Conservation (phyloP, 1,139 yeast genomes). For the Blastobotrys buckinghamii region DNA sequence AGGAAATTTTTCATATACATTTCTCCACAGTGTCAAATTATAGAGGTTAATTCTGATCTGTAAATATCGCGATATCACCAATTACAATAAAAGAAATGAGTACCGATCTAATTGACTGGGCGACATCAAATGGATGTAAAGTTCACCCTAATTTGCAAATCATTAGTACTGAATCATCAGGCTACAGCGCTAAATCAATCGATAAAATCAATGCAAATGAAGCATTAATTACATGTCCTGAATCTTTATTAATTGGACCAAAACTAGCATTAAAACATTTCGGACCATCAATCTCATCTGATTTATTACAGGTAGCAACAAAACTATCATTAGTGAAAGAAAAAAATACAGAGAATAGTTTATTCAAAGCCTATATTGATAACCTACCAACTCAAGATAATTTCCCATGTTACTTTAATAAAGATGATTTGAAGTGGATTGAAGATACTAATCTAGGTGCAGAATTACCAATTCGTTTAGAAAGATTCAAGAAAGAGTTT, state of each 20-base stretch:
- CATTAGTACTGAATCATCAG: no score
- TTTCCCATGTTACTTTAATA: conserved; percentile 61
- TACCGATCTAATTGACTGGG: no score
- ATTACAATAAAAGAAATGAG: no score
- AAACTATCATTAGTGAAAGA: conserved; percentile 25
- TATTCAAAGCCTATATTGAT: conserved; percentile 46
- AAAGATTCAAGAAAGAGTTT: conserved; percentile 32
- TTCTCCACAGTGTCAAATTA: no score
- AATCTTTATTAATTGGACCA: conserved; percentile 25
- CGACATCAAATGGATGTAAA: no score
- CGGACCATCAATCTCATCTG: not conserved
- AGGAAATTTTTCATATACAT: no score
- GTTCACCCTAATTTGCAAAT: no score
- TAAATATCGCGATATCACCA: no score
- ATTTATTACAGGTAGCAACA: conserved; percentile 17
- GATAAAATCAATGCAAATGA: conserved; percentile 7
- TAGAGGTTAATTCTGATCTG: no score
- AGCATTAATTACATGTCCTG: conserved; percentile 24
- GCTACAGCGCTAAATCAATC: no score
- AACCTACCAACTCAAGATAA: conserved; percentile 50
- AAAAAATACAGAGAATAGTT: conserved; percentile 16
- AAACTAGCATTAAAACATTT: conserved; percentile 16
- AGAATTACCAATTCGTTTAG: conserved; percentile 27
- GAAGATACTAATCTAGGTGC: conserved; percentile 55
- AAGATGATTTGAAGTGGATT: conserved; percentile 45